phyloP scores from a whole-genome alignment of 352 stramenopile species.

The Globisporangium iwayamae region DNA sequence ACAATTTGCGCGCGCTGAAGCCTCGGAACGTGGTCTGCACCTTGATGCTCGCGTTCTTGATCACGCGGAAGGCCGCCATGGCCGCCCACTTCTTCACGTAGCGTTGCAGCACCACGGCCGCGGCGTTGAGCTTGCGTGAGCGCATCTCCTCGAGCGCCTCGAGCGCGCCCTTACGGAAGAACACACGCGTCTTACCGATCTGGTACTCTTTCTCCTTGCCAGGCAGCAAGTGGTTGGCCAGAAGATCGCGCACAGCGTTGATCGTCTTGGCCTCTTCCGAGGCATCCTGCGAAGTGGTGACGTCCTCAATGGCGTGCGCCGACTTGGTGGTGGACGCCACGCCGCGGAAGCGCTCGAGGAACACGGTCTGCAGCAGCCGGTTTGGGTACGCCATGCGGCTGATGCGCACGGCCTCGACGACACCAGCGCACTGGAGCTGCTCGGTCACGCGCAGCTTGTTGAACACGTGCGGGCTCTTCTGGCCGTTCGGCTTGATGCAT shows the following conservation, averaged over 20 bases:
- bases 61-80: conserved; percentile 51
- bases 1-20: conserved; percentile 37
- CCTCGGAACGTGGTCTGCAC: conserved; percentile 61
- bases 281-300: neutral
- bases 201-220: conserved; percentile 69
- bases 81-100: conserved; percentile 83
- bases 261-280: conserved; percentile 41
- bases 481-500: conserved; percentile 98
- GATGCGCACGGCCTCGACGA: conserved; percentile 98
- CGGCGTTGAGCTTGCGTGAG: conserved; percentile 72
- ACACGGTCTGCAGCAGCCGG: conserved; percentile 89
- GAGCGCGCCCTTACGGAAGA: conserved; percentile 91
- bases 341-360: conserved; percentile 81
- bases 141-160: conserved; percentile 89
- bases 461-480: conserved; percentile 89
- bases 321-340: conserved; percentile 28
- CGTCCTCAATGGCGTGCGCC: neutral
- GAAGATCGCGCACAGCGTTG: conserved; percentile 43
- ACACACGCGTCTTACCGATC: conserved; percentile 91
- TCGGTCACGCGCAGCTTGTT: conserved; percentile 92
- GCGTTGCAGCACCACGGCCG: conserved; percentile 76
- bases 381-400: conserved; percentile 98
- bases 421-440: conserved; percentile 96
- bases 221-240: conserved; percentile 58
- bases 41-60: conserved; percentile 52